Evolutionary conservation across 805 yeast species (phyloP), one percentile per base, ranked within the genome.

Genomic region (Pichia sporocuriosa): DNA sequence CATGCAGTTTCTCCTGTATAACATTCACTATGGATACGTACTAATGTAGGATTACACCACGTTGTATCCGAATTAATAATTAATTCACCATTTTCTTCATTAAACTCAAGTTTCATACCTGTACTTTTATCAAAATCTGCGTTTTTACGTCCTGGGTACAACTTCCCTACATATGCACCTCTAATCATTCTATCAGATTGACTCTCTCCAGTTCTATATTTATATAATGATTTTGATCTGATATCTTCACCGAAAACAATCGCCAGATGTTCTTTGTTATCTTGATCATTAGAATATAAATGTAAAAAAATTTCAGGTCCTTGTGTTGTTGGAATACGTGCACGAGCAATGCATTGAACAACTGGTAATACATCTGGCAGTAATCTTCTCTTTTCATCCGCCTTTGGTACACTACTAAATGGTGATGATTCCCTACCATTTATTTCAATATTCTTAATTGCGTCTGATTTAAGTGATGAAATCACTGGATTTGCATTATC

Each of bases 1-100:
- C 99, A 93, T 9, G 97, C 97, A 1, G 97, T 93, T 59, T 93
- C 99, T 3, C 99, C 99, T 0, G 99, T 93, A 66, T 90, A 93
- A 63, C 99, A 93, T 59, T 93, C 99, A 3, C 95, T 84, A 59
- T 93, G 99, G 51, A 93, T 88, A 46, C 99, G 72, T 4, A 84
- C 95, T 48, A 90, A 63, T 1, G 81, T 79, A 3, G 79, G 72
- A 16, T 69, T 51, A 10, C 17, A 8, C 28, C 37, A 35, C 23
- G 68, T 23, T 54, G 61, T 47, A 54, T 45, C 46, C 48, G 53
- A 53, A 48, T 54, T 52, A 6, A 54, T 37, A 3, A 67, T 48
- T n/a, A 68, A 44, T 15, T 69, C 51, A 0, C 75, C 75, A 10
- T 53, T 44, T 11, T 15, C 31, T 1, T 52, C 44, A 47, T 72